A percentile compares a stretch with the other conserved stretches of the same genome.
Conservation (phyloP, 768 basidiomycete genomes). For the Mycena sanguinolenta region DNA sequence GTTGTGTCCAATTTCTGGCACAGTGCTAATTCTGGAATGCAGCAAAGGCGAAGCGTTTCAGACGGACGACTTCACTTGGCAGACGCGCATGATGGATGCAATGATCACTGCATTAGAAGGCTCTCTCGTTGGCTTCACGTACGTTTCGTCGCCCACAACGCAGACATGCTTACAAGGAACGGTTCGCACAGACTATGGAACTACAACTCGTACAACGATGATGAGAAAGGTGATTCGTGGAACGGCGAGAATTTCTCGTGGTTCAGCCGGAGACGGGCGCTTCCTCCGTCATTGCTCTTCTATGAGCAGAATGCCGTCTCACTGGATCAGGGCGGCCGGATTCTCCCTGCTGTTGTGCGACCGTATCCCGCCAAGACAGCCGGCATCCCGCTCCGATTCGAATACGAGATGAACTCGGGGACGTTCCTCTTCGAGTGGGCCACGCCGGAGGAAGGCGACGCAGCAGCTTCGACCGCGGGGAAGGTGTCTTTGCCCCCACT, state of each 20-base stretch:
- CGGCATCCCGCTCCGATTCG: conserved; percentile 80
- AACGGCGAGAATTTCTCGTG: conserved; percentile 98
- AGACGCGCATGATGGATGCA: conserved; percentile 94
- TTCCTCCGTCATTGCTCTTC: conserved; percentile 67
- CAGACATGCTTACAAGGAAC: neutral
- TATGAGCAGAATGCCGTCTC: conserved; percentile 74
- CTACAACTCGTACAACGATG: conserved; percentile 91
- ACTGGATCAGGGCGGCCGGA: conserved; percentile 86
- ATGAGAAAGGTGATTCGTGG: conserved; percentile 87
- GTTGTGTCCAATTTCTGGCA: neutral
- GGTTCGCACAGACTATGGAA: conserved; percentile 82
- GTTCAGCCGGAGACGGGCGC: conserved; percentile 78
- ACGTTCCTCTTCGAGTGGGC: conserved; percentile 76
- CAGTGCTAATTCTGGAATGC: neutral
- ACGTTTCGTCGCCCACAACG: conserved; percentile 43
- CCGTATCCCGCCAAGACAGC: conserved; percentile 94
- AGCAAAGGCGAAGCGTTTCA: conserved; percentile 81
- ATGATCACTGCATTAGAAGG: conserved; percentile 87
- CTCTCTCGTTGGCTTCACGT: conserved; percentile 88
- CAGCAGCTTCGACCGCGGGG: conserved; percentile 20
- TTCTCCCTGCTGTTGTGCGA: conserved; percentile 84
- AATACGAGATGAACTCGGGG: conserved; percentile 85
- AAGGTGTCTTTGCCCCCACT: conserved; percentile 55
- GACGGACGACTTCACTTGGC: conserved; percentile 84
- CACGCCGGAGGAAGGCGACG: conserved; percentile 30